Base-by-base conservation (phyloP, 2,329 filamentous ascomycete genomes). In the Drechslerella dactyloides region DNA sequence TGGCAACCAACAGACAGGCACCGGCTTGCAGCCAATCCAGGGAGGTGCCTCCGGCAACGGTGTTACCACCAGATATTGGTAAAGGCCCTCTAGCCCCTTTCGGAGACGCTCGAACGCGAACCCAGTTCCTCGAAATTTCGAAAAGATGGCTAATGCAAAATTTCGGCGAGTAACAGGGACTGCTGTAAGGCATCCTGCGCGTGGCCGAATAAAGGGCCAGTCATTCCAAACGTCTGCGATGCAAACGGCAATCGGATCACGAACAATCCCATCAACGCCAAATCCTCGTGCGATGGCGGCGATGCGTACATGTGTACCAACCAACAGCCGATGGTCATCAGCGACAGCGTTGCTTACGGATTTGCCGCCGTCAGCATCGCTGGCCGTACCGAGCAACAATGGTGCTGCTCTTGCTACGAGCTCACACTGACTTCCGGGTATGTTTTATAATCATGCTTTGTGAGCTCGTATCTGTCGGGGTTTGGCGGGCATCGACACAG, bases 101-200 rank as follows among this genome's bases (percentile, higher is more conserved):
- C 1, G 1, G 21, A 13, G 17, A 5, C 23, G 13, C 21, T 15
- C 17, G 35, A 27, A 1, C 33, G n/a, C 21, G 17, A 27, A 13
- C 2, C 2, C 17, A 15, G 15, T 55, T 30, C 17, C 13, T 13
- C 10, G 4, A 21, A 3, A 8, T 13, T 7, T 13, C 10, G 4
- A 21, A 3, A 8, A 15, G 24, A 33, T 40, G 15, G 27, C 42
- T 46, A 46, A 46, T 27, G 24, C 1, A 15, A 54, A 37, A 69
- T 85, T 84, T 78, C 85, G 85, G 84, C 15, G 3, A 19, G 8
- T 1, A 5, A 30, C n/a, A 70, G 66, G 66, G 87, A 90, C 78
- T 90, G 88, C 81, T 90, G 87, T 81, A 90, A 90, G 81, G 84
- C 87, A 23, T 87, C 85, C 19, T 90, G 87, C 78, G 82, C 82